Evolutionary conservation across 352 stramenopile species (phyloP), one percentile per base, ranked within the genome.

Genomic region (Discostella stelligera): DNA sequence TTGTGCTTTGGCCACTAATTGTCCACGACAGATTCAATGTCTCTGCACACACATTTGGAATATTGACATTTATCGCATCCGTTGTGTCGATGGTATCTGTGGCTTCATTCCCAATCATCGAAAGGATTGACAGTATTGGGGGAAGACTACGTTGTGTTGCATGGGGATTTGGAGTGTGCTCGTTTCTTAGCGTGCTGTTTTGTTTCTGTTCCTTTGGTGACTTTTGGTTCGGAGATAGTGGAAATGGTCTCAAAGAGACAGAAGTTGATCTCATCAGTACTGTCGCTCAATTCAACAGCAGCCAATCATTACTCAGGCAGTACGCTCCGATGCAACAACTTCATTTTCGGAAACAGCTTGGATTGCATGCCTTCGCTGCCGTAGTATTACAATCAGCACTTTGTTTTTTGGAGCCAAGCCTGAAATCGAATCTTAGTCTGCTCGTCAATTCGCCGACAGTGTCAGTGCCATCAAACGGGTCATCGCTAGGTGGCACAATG

Each of bases 21-120:
- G 54, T 48, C 32, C 62, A 66, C 27, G 69, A 77, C 58, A 50
- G 55, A 65, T 77, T 77, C 41, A 25, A 69, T 27, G 27, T 77
- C 27, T 71, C 69, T 32, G 69, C 69, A 30, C 69, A 77, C 41
- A 71, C 69, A 10, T 77, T 71, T 60, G 69, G 69, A 23, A 60
- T 71, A 41, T 54, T 77, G 6, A 77, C 69, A 46, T 77, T 77
- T 37, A 54, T 53, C n/a, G 66, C 69, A 50, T 77, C 69, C 9
- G 37, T 71, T 41, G 44, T 55, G 25, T 77, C 69, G 9, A 71
- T 37, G 27, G 61, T 50, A 61, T 52, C 60, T 21, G 61, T 77
- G 41, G 69, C 69, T 41, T 30, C 48, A 52, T 77, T 77, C 23
- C 69, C 69, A 52, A 62, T 71, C 14, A 66, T 77, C 4, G 69